Conservation (phyloP, 2,329 filamentous ascomycete genomes). For the Thelonectria blattea region DNA sequence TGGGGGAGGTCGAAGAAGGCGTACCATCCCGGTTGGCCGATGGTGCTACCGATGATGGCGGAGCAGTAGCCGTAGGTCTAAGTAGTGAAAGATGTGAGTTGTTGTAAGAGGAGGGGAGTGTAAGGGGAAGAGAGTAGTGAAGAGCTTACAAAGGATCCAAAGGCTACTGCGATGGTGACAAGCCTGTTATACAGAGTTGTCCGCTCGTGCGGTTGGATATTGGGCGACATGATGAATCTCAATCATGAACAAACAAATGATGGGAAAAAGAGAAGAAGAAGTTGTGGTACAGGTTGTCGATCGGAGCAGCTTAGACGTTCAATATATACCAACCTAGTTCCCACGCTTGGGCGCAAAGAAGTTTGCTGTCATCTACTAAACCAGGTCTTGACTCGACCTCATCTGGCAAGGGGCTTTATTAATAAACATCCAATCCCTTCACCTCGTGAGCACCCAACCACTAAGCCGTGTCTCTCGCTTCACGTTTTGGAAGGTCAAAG, state of each 20-base stretch:
- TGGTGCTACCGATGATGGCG: conserved; percentile 57
- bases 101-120: background rate
- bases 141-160: conserved; percentile 41
- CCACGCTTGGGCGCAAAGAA: no score
- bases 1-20: conserved; percentile 53
- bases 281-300: background rate
- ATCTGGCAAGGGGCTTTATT: no score
- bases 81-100: background rate
- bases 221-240: conserved; percentile 12
- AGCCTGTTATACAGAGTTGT: conserved; percentile 44
- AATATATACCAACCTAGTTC: background rate
- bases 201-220: conserved; percentile 7
- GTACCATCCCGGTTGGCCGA: conserved; percentile 60
- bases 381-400: no score
- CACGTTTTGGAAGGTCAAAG: no score
- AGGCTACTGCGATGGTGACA: conserved; percentile 44
- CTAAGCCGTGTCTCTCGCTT: no score
- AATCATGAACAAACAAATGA: background rate
- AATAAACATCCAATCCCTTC: no score
- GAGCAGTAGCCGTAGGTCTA: conserved; percentile 59
- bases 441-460: no score
- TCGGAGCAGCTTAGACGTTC: background rate
- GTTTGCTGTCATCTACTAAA: no score
- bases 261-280: background rate
- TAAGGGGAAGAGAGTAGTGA: background rate